Evolutionary conservation across 2,329 filamentous ascomycete genomes (phyloP).

Genomic region (Colletotrichum sp.): DNA sequence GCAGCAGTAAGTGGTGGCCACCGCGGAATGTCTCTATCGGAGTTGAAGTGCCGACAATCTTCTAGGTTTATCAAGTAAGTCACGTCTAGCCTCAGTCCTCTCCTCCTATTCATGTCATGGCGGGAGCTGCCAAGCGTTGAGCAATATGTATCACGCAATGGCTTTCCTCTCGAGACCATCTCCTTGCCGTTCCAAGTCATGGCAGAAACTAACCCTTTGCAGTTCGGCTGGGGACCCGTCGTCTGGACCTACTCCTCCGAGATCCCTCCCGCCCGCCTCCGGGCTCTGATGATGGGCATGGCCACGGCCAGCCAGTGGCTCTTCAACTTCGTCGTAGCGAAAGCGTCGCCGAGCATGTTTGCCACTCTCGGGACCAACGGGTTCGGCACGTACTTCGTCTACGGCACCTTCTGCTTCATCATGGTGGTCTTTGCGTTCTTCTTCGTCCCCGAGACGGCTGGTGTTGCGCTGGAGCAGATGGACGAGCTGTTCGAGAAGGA

Average conservation of each 20-base stretch:
- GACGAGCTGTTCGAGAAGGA: constrained; percentile 29
- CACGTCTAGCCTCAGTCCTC: rapidly evolving
- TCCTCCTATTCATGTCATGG: rapidly evolving
- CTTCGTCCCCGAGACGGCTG: constrained; percentile 57
- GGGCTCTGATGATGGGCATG: constrained; percentile 64
- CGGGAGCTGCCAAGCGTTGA: neutral
- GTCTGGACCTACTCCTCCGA: constrained; percentile 58
- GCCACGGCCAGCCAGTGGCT: constrained; percentile 68
- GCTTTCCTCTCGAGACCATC: rapidly evolving
- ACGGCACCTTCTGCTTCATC: constrained; percentile 59
- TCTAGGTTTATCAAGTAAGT: neutral
- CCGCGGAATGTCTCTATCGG: too few species aligned
- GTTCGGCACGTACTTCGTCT: constrained; percentile 61
- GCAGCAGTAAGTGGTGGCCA: too few species aligned
- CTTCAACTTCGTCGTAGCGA: constrained; percentile 68
- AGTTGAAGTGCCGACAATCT: neutral
- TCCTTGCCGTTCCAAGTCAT: neutral
- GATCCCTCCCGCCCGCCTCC: constrained; percentile 63
- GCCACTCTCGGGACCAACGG: constrained; percentile 31
- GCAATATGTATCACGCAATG: neutral
- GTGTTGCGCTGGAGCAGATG: constrained; percentile 29
- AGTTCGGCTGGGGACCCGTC: constrained; percentile 62
- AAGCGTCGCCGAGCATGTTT: constrained; percentile 66
- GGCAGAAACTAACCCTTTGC: neutral
- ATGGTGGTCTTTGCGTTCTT: constrained; percentile 55